Percentiles rank a stretch among this genome's conserved stretches.
phyloP scores from a whole-genome alignment of 2,329 filamentous ascomycete species.

The Botrytis squamosa region DNA sequence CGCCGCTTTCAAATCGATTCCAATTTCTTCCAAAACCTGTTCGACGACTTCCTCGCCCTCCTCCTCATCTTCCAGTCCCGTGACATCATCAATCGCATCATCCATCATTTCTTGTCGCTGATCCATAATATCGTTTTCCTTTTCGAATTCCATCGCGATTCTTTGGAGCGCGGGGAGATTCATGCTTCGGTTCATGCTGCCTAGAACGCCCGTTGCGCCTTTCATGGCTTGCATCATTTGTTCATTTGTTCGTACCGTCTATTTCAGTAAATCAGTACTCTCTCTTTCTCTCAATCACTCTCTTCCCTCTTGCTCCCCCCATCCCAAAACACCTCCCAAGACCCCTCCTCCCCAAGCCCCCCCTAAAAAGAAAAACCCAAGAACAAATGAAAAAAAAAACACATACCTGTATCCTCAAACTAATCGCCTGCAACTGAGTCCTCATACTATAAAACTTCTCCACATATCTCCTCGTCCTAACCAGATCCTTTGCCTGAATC shows the following conservation, averaged over 20 bases:
- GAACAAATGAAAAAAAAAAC: background rate
- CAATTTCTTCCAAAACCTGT: constrained; percentile 94
- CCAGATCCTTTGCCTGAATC: constrained; percentile 96
- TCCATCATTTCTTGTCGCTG: constrained; percentile 99
- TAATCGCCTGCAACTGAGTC: constrained; percentile 95
- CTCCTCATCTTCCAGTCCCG: constrained; percentile 84
- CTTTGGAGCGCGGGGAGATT: constrained; percentile 92
- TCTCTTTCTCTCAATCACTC: background rate
- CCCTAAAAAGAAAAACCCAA: no score
- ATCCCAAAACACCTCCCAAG: background rate
- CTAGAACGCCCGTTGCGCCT: constrained; percentile 86
- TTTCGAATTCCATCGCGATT: constrained; percentile 98
- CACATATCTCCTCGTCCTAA: constrained; percentile 89
- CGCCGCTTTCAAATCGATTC: constrained; percentile 84
- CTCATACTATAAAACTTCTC: constrained; percentile 99
- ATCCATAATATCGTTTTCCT: constrained; percentile 99
- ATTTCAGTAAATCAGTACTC: constrained; percentile 15
- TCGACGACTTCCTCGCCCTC: constrained; percentile 97
- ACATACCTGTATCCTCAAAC: constrained; percentile 82
- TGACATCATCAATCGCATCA: constrained; percentile 95
- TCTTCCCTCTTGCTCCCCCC: background rate
- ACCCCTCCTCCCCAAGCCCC: no score
- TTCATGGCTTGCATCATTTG: constrained; percentile 99
- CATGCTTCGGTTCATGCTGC: constrained; percentile 98
- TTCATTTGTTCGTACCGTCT: constrained; percentile 97